Base-by-base conservation (phyloP, 345 rosid species). In the Eucalyptus caleyi region DNA sequence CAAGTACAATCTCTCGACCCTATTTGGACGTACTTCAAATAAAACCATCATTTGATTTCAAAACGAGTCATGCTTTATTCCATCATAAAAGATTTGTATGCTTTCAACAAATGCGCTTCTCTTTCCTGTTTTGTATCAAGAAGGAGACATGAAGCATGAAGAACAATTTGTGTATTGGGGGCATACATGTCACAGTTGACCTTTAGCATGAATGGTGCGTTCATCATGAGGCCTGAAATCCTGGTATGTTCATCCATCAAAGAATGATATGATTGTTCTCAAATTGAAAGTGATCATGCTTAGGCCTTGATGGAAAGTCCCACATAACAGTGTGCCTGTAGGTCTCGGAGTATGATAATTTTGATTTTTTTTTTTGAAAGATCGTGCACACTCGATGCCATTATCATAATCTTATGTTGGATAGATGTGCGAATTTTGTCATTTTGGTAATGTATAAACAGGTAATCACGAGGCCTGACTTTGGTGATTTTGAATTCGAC, bases 171-270 rank as follows among this genome's bases (percentile, higher is more conserved):
- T 27, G 97, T 93, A 89, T 95, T 94, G 87, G 95, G 94, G 3
- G 47, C 97, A 69, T 88, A 95, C 97, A 94, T 96, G 83, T 96
- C 97, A 30, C 98, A 97, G 83, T 97, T 98, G 45, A 96, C 94
- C 88, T 96, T 97, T 67, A 95, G 89, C 94, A 96, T 94, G 93
- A 92, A 92, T 0, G 97, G 95, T 9, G 98, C 96, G 77, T 96
- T 96, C 27, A 96, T 95, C 94, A 96, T 93, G 91, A 94, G 24
- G 26, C 98, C 97, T 6, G 98, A 97, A 3, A 95, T 97, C 88
- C 98, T 88, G 15, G 6, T 40, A 34, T 65, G 67, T 40, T 19
- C 6, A 85, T 85, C 51, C 19, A 40, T 45, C 53, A 19, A 40
- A 24, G 7, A 65, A 13, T 30, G 15, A 14, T 30, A n/a, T 14